A percentile compares a stretch with the other conserved stretches of the same genome.
Evolutionary conservation across 116 monocot species (phyloP).

Genomic region (Posidonia oceanica): DNA sequence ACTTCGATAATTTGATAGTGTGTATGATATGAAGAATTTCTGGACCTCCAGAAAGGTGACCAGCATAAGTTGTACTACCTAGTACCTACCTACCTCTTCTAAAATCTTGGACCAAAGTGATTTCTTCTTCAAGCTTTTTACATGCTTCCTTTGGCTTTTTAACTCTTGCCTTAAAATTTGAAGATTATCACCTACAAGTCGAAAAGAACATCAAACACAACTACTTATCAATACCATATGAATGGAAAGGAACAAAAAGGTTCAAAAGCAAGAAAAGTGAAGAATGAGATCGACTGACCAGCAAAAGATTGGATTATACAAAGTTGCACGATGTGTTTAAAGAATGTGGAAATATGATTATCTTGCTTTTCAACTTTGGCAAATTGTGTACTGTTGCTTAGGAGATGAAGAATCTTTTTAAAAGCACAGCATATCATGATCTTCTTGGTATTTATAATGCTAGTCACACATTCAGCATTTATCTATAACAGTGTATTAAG

Average conservation of each 20-base stretch:
- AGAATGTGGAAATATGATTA: too few species aligned
- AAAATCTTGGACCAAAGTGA: constrained; percentile 92
- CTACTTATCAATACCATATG: too few species aligned
- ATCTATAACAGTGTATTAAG: too few species aligned
- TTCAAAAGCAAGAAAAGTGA: not conserved
- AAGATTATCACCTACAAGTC: constrained; percentile 57
- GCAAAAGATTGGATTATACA: not conserved
- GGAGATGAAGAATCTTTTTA: too few species aligned
- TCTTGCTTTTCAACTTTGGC: too few species aligned
- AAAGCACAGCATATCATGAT: too few species aligned
- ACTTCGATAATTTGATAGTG: too few species aligned
- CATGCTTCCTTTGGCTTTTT: constrained; percentile 82
- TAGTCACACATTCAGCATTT: too few species aligned
- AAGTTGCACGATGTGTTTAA: too few species aligned
- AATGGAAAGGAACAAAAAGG: not conserved
- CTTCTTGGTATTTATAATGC: too few species aligned
- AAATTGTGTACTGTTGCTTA: too few species aligned
- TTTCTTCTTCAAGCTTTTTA: constrained; percentile 74
- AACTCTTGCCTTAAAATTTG: constrained; percentile 71
- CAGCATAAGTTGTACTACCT: not conserved
- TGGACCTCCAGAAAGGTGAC: not conserved
- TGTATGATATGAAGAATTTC: too few species aligned
- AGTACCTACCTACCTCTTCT: constrained; percentile 57
- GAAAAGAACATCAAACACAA: not conserved
- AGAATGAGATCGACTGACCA: not conserved